Percentiles rank a stretch among this genome's conserved stretches.
These are phyloP conservation scores for Beta lomatogona DNA, from an alignment of 179 eudicot genomes.

Conservation along the genomic window DNA sequence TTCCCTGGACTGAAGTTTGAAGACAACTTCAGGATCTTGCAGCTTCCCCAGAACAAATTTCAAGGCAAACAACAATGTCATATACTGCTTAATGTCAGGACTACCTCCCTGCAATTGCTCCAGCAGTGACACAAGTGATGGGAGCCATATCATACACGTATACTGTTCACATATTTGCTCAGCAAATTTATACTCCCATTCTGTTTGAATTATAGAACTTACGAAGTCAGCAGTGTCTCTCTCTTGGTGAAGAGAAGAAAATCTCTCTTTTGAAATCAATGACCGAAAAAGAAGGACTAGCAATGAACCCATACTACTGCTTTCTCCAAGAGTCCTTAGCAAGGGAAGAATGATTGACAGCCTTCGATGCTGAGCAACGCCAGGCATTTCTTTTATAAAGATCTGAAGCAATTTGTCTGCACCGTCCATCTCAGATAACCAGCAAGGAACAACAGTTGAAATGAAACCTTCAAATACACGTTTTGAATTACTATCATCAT, in stretches of 20 bases:
- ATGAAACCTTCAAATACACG: constrained; percentile 76
- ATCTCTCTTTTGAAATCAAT: constrained; percentile 49
- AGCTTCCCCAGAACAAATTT: constrained; percentile 65
- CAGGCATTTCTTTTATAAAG: constrained; percentile 67
- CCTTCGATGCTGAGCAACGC: constrained; percentile 72
- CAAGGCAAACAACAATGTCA: constrained; percentile 56
- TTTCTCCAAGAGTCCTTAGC: constrained; percentile 79
- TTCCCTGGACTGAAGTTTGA: constrained; percentile 70
- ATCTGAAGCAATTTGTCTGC: constrained; percentile 70
- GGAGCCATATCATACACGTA: constrained; percentile 86
- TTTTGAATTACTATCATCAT: constrained; percentile 76
- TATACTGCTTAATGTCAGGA: constrained; percentile 38
- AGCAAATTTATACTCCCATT: constrained; percentile 86
- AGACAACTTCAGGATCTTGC: constrained; percentile 77
- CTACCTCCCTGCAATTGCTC: constrained; percentile 42
- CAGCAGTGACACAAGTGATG: constrained; percentile 68
- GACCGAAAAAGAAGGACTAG: constrained; percentile 78
- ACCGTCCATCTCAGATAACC: constrained; percentile 60
- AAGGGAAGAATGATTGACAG: constrained; percentile 63
- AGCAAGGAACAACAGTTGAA: constrained; percentile 80
- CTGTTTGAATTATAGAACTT: constrained; percentile 35
- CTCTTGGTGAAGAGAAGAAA: constrained; percentile 29
- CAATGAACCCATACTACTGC: constrained; percentile 68
- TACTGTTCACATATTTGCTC: constrained; percentile 65
- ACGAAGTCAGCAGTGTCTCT: constrained; percentile 37